Evolutionary conservation across 129 eudicot species (phyloP), one percentile per base, ranked within the genome.

Genomic region (Artemisia annua): DNA sequence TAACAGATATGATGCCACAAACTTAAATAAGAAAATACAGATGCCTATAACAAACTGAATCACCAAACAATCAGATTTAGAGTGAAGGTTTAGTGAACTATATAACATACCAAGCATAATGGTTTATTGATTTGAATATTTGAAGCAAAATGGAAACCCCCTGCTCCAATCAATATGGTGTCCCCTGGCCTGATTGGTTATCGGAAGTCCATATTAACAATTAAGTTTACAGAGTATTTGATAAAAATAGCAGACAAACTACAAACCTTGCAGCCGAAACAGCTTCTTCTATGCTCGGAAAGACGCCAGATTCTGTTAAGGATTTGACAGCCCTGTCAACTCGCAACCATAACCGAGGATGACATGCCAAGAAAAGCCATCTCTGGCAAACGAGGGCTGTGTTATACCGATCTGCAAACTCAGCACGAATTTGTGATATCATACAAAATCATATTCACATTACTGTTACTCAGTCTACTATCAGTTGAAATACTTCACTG

Each of bases 331-430:
- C 59, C 56, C 93, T 86, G 80, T 94, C 97, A 35, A 94, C 98
- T 75, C 98, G 85, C 78, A 94, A 75, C 98, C 98, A 93, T 48
- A 87, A 80, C 39, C 90, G 92, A 72, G 98, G 98, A 68, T 93
- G 98, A 71, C 98, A 93, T 46, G 98, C 98, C 79, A 93, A 81
- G 83, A 93, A 93, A 56, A 77, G 87, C 98, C 98, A 94, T 94
- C 98, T 90, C 91, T 85, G 92, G 98, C 98, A 94, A 94, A 94
- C 98, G 84, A 90, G 97, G 93, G 98, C 98, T 78, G 98, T 82
- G 89, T 90, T 94, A 94, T 94, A 86, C 87, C 98, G 92, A 90
- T 94, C 98, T 94, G 98, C 97, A 89, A 91, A 70, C 96, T 87
- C 97, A 83, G 79, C 72, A 85, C 39, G 76, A 72, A 81, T 52